A percentile compares a stretch with the other conserved stretches of the same genome.
Conservation (phyloP, 768 basidiomycete species). For the Kwoniella heveanensis region DNA sequence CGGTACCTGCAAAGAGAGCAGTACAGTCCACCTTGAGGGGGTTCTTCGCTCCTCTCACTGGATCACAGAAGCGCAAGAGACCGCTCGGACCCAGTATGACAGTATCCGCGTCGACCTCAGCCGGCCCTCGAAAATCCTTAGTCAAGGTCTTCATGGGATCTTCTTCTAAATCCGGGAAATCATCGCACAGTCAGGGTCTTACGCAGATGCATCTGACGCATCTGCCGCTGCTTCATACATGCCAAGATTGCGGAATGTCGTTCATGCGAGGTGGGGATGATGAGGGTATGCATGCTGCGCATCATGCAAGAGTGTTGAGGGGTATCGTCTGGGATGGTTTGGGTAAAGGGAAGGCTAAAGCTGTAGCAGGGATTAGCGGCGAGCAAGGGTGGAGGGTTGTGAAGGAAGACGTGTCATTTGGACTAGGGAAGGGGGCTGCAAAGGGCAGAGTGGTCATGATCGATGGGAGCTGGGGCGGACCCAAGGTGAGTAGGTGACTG, state of each 20-base stretch:
- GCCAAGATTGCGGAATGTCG: conserved; percentile 50
- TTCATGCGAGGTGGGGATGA: conserved; percentile 52
- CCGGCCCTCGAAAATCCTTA: neutral
- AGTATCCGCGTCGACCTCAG: neutral
- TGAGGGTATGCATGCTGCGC: conserved; percentile 39
- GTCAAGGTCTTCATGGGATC: neutral
- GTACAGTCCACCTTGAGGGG: conserved; percentile 32
- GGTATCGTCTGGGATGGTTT: conserved; percentile 51
- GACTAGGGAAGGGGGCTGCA: conserved; percentile 4
- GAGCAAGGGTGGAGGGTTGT: conserved; percentile 41
- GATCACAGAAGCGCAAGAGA: conserved; percentile 8
- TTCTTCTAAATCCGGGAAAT: neutral
- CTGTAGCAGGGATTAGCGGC: neutral
- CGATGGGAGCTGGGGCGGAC: conserved; percentile 40
- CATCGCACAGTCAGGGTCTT: conserved; percentile 8
- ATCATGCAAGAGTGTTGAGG: conserved; percentile 46
- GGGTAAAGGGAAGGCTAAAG: conserved; percentile 26
- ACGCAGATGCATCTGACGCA: conserved; percentile 45
- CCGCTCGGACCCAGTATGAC: conserved; percentile 19
- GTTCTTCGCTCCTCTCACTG: conserved; percentile 30
- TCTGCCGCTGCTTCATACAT: conserved; percentile 46
- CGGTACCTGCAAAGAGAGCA: neutral
- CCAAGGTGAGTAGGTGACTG: conserved; percentile 44
- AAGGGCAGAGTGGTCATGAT: conserved; percentile 36
- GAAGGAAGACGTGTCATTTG: conserved; percentile 28